Evolutionary conservation across 1,284 basidiomycete species (phyloP).

Genomic region (Sanghuangporus sanghuang): DNA sequence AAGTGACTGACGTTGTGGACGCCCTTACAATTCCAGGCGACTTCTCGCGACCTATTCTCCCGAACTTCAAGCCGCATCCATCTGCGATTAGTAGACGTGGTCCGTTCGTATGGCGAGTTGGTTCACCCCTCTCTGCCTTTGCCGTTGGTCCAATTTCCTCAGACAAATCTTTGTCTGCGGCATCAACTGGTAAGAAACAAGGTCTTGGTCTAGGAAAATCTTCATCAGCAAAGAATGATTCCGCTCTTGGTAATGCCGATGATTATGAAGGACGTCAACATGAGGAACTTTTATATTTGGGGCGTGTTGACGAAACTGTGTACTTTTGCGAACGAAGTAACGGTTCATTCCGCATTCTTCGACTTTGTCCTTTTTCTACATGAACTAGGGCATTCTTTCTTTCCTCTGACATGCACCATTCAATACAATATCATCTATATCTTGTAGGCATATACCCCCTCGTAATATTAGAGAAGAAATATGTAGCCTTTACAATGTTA

Average conservation of each 20-base stretch:
- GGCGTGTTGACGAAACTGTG: conserved; percentile 65
- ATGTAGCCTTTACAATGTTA: conserved; percentile 12
- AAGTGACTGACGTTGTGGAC: conserved; percentile 71
- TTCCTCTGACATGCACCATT: not conserved
- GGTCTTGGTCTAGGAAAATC: conserved; percentile 40
- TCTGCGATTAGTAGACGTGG: conserved; percentile 60
- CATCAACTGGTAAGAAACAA: conserved; percentile 40
- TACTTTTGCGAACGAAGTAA: conserved; percentile 75
- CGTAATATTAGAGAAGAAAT: conserved; percentile 9
- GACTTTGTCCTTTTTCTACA: conserved; percentile 40
- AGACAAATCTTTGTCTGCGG: conserved; percentile 35
- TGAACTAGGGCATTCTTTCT: not conserved
- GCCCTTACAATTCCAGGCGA: conserved; percentile 73
- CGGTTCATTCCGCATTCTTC: conserved; percentile 68
- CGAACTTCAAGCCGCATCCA: conserved; percentile 56
- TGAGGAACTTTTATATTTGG: conserved; percentile 74
- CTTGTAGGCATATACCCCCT: conserved; percentile 17
- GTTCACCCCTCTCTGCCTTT: conserved; percentile 50
- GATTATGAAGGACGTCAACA: conserved; percentile 44
- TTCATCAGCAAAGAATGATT: conserved; percentile 47
- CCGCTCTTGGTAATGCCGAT: conserved; percentile 39
- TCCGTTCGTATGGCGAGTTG: conserved; percentile 76
- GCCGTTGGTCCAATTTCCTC: conserved; percentile 32
- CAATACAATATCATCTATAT: not conserved
- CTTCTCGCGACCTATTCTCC: conserved; percentile 61